These are phyloP conservation scores for Cardamine occulta DNA, from an alignment of 345 rosid species.

Conservation along the genomic window DNA sequence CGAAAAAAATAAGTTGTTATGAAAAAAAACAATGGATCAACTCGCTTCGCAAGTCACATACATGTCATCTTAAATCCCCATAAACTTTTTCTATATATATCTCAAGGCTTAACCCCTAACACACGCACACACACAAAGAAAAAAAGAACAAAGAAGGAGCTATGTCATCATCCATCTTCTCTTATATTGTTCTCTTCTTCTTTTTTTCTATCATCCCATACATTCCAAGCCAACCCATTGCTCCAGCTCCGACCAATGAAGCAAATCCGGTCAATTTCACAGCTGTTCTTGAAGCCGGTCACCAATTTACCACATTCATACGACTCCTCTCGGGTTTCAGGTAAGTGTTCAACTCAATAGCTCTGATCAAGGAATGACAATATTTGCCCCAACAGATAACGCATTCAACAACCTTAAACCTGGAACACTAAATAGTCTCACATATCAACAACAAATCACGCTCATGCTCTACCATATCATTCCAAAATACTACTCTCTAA, in stretches of 20 bases:
- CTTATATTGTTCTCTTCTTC: background rate
- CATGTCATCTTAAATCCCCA: background rate
- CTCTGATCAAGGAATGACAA: slow-evolving; percentile 69
- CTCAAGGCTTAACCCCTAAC: background rate
- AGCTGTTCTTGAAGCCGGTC: slow-evolving; percentile 59
- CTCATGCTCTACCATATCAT: slow-evolving; percentile 60
- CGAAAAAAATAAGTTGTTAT: background rate
- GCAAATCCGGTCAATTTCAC: slow-evolving; percentile 67
- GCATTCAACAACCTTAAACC: slow-evolving; percentile 70
- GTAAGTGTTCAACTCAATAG: slow-evolving; percentile 63
- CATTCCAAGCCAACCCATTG: slow-evolving; percentile 31
- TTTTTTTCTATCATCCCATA: background rate
- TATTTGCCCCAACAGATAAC: slow-evolving; percentile 74
- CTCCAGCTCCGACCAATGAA: slow-evolving; percentile 56
- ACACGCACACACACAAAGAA: background rate
- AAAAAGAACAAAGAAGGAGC: background rate
- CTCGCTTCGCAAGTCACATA: background rate
- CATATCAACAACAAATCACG: slow-evolving; percentile 53
- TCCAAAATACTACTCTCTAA: slow-evolving; percentile 56
- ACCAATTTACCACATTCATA: slow-evolving; percentile 61
- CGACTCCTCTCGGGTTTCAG: slow-evolving; percentile 54
- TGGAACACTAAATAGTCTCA: slow-evolving; percentile 57
- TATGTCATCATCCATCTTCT: background rate
- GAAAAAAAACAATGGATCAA: background rate
- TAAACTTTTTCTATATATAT: background rate